Evolutionary conservation across 352 stramenopile species (phyloP).

Genomic region (Pythium dissotocum): DNA sequence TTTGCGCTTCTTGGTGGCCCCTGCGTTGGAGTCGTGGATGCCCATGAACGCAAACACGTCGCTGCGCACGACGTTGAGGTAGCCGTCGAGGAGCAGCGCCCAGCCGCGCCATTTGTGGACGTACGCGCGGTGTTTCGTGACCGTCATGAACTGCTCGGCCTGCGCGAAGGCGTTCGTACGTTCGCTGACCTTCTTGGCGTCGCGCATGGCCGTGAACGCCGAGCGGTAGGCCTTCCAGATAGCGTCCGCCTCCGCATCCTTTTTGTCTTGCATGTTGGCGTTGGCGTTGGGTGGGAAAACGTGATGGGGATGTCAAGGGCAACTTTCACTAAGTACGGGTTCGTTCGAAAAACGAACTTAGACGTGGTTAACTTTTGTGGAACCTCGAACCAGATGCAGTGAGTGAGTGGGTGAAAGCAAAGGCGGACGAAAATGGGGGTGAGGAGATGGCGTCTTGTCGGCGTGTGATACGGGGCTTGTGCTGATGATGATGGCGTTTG

Average conservation of each 20-base stretch:
- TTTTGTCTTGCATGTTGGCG: constrained; percentile 10
- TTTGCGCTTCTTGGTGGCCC: constrained; percentile 25
- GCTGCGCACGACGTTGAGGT: constrained; percentile 49
- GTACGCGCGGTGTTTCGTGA: constrained; percentile 46
- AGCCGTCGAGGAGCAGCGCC: constrained; percentile 52
- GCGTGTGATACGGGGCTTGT: neutral
- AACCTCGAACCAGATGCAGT: neutral
- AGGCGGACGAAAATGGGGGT: constrained; percentile 7
- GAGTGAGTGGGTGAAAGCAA: neutral
- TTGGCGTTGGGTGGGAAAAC: neutral
- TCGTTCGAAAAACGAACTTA: constrained; percentile 1
- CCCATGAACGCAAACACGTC: constrained; percentile 52
- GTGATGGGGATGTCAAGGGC: constrained; percentile 1
- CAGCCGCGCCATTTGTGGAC: constrained; percentile 78
- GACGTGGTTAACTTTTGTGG: neutral
- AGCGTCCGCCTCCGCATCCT: constrained; percentile 20
- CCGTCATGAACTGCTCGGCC: constrained; percentile 51
- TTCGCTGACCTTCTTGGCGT: constrained; percentile 41
- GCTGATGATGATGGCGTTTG: neutral
- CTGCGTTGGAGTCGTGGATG: neutral
- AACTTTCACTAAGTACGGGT: constrained; percentile 9
- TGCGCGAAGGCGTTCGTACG: constrained; percentile 35
- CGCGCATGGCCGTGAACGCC: constrained; percentile 46
- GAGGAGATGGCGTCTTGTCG: neutral
- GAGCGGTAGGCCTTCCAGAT: constrained; percentile 51